Evolutionary conservation across 108 stramenopile genomes (phyloP).

Genomic region (Stephanodiscus triporus): DNA sequence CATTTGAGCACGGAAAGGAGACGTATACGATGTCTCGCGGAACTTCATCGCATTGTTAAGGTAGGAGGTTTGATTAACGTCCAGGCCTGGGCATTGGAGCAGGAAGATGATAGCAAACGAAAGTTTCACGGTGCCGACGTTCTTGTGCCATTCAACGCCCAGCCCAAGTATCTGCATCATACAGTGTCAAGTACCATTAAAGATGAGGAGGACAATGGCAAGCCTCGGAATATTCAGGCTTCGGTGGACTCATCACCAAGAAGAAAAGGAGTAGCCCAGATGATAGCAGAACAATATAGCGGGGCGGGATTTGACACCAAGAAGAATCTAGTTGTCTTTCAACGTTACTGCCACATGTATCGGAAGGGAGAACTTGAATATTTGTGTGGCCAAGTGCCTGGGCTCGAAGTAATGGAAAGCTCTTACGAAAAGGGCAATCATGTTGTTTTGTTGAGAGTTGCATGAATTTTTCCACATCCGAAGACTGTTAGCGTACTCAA

Average conservation of each 20-base stretch:
- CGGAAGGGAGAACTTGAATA: conserved; percentile 92
- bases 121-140: conserved; percentile 92
- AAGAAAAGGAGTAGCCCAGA: conserved; percentile 74
- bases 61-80: conserved; percentile 87
- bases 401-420: conserved; percentile 60
- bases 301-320: conserved; percentile 81
- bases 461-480: neutral
- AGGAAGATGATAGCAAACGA: conserved; percentile 76
- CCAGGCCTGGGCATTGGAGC: conserved; percentile 98
- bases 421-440: conserved; percentile 87
- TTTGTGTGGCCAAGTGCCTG: conserved; percentile 59
- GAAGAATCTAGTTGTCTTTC: conserved; percentile 92
- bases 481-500: no score
- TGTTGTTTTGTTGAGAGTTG: conserved; percentile 70
- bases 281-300: conserved; percentile 69
- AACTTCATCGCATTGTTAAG: conserved; percentile 84
- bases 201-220: conserved; percentile 14
- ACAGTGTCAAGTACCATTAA: neutral
- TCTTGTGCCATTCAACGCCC: conserved; percentile 97
- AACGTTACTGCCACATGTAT: conserved; percentile 98
- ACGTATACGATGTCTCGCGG: conserved; percentile 83
- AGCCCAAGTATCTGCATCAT: conserved; percentile 74
- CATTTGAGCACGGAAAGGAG: conserved; percentile 91
- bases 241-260: conserved; percentile 12
- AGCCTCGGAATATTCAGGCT: conserved; percentile 1